Evolutionary conservation across 345 rosid species (phyloP).

Genomic region (Chamaenerion angustifolium): DNA sequence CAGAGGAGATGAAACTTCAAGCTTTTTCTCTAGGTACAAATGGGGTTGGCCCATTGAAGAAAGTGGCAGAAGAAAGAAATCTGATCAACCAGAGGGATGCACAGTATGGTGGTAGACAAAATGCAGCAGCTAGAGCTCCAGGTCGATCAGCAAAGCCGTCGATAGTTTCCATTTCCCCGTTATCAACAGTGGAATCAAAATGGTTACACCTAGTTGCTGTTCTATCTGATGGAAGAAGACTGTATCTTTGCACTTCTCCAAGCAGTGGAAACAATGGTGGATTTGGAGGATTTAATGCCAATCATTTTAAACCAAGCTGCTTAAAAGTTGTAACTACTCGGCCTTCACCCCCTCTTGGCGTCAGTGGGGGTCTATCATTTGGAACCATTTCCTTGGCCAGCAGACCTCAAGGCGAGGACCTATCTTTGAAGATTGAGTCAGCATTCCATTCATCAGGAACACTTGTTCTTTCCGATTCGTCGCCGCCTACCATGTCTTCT

Average conservation of each 20-base stretch:
- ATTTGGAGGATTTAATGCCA: constrained; percentile 52
- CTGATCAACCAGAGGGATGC: constrained; percentile 66
- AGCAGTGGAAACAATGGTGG: constrained; percentile 57
- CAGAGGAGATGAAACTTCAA: constrained; percentile 94
- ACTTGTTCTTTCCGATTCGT: constrained; percentile 87
- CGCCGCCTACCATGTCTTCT: constrained; percentile 80
- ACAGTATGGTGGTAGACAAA: constrained; percentile 57
- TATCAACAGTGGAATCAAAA: constrained; percentile 82
- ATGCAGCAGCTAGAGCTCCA: constrained; percentile 39
- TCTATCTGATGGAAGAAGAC: constrained; percentile 92
- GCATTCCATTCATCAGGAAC: constrained; percentile 77
- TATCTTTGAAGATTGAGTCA: constrained; percentile 73
- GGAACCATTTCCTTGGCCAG: constrained; percentile 68
- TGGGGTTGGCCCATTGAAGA: constrained; percentile 78
- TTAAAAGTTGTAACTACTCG: constrained; percentile 83
- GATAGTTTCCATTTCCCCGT: constrained; percentile 70
- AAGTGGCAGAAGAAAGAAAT: constrained; percentile 88
- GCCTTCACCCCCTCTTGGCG: constrained; percentile 92
- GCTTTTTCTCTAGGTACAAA: constrained; percentile 56
- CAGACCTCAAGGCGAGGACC: constrained; percentile 74
- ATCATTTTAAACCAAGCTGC: constrained; percentile 54
- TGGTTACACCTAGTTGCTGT: constrained; percentile 84
- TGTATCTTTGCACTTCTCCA: constrained; percentile 80
- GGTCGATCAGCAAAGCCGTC: constrained; percentile 61
- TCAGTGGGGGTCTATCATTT: constrained; percentile 72